A percentile compares a stretch with the other conserved stretches of the same genome.
phyloP scores from a whole-genome alignment of 768 basidiomycete species.

The Exidia glandulosa region DNA sequence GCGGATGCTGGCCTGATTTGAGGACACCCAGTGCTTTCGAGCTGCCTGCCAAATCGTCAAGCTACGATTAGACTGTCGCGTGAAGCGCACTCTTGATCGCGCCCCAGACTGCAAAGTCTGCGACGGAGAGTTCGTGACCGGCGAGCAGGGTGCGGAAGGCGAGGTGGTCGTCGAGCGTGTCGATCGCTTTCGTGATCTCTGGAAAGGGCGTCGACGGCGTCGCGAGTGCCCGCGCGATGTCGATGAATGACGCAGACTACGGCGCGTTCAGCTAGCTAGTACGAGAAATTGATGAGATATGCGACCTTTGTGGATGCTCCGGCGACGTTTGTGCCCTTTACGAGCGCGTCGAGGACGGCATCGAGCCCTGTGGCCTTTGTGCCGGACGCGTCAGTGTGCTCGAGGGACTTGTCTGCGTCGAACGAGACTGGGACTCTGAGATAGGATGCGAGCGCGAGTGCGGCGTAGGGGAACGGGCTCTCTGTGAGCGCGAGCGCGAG shows the following conservation, averaged over 20 bases:
- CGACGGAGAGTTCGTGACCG: constrained; percentile 62
- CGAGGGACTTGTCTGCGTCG: constrained; percentile 24
- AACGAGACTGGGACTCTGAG: constrained; percentile 41
- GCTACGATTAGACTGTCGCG: too few relatives aligned
- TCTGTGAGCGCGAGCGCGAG: constrained; percentile 48
- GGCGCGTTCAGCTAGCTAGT: background rate
- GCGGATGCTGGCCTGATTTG: constrained; percentile 75
- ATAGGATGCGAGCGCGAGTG: constrained; percentile 54
- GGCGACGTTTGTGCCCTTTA: constrained; percentile 46
- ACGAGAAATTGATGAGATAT: background rate
- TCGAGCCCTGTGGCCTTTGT: constrained; percentile 45
- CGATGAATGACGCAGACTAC: constrained; percentile 54
- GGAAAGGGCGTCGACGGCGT: constrained; percentile 42
- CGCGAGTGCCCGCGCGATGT: constrained; percentile 48
- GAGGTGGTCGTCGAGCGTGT: constrained; percentile 83
- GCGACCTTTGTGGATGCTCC: constrained; percentile 54
- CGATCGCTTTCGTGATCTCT: constrained; percentile 55
- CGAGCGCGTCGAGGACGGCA: constrained; percentile 54
- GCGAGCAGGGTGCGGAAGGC: constrained; percentile 81
- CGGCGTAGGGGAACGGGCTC: constrained; percentile 68
- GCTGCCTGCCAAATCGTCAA: too few relatives aligned
- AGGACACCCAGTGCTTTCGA: constrained; percentile 68
- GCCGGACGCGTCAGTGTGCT: constrained; percentile 23
- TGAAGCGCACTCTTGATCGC: constrained; percentile 69
- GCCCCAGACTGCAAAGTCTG: constrained; percentile 88